These are phyloP conservation scores for Cadophora gregata DNA, from an alignment of 2,329 filamentous ascomycete genomes.

Conservation along the genomic window DNA sequence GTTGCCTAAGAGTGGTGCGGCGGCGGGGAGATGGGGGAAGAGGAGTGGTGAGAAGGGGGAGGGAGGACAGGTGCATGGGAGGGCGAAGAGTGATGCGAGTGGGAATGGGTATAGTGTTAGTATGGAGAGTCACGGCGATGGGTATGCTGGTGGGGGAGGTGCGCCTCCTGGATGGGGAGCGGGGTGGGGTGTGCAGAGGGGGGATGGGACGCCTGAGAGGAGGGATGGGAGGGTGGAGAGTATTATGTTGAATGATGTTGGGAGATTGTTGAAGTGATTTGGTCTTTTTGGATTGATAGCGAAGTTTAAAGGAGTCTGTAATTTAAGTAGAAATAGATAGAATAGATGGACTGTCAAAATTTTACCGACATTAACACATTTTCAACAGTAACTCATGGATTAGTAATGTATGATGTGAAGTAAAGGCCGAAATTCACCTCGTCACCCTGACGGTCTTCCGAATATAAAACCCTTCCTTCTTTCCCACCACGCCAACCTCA, in stretches of 20 bases:
- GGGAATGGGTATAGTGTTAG: conserved; percentile 27
- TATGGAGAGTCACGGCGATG: conserved; percentile 31
- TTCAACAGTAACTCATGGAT: too few species aligned
- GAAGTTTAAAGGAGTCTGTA: not conserved
- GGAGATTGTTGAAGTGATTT: conserved; percentile 39
- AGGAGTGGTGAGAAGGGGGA: conserved; percentile 16
- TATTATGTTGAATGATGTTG: conserved; percentile 42
- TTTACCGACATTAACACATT: too few species aligned
- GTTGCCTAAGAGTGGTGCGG: conserved; percentile 23
- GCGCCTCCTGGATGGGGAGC: conserved; percentile 38
- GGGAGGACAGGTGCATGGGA: conserved; percentile 19
- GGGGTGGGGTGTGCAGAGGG: conserved; percentile 39
- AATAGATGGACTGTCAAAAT: conserved; percentile 3
- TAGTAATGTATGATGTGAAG: too few species aligned
- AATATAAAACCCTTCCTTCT: too few species aligned
- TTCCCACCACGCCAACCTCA: too few species aligned
- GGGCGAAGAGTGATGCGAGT: conserved; percentile 25
- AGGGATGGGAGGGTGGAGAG: conserved; percentile 34
- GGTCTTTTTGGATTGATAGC: not conserved
- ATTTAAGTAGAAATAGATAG: not conserved
- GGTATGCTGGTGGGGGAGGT: conserved; percentile 23
- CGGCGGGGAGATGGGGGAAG: not conserved
- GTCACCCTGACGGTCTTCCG: too few species aligned
- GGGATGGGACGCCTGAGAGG: conserved; percentile 9
- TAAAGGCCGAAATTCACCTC: too few species aligned